These are phyloP conservation scores for Cladosporium sp. DNA, from an alignment of 2,329 filamentous ascomycete genomes.

Conservation along the genomic window DNA sequence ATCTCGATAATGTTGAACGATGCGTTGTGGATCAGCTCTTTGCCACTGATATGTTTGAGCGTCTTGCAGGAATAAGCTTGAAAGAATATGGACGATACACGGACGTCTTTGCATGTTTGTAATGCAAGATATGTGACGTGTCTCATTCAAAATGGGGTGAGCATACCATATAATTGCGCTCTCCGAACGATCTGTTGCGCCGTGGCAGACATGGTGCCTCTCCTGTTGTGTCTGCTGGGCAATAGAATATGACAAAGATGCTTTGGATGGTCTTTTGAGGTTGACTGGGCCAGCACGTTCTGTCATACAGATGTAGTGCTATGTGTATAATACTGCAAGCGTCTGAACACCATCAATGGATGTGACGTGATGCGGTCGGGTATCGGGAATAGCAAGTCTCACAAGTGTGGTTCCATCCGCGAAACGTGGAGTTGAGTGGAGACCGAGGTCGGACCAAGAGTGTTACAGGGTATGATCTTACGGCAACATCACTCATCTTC, in stretches of 20 bases:
- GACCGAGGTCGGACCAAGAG: background rate
- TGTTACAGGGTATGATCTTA: background rate
- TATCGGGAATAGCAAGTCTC: background rate
- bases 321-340: background rate
- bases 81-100: too few species aligned
- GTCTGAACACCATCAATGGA: background rate
- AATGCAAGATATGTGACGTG: too few species aligned
- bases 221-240: background rate
- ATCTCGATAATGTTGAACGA: too few species aligned
- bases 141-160: background rate
- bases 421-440: background rate
- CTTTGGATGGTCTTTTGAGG: too few species aligned
- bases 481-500: background rate
- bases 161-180: slow-evolving; percentile 1
- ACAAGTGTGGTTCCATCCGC: background rate
- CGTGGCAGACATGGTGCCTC: background rate
- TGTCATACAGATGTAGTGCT: background rate
- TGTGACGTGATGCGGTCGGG: background rate
- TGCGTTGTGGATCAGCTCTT: too few species aligned
- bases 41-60: too few species aligned
- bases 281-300: too few species aligned
- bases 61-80: too few species aligned
- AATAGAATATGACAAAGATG: too few species aligned
- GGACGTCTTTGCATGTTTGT: too few species aligned
- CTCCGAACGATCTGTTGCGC: background rate